These are phyloP conservation scores for Nepenthes gracilis DNA, from an alignment of 148 eudicot genomes.

Conservation along the genomic window DNA sequence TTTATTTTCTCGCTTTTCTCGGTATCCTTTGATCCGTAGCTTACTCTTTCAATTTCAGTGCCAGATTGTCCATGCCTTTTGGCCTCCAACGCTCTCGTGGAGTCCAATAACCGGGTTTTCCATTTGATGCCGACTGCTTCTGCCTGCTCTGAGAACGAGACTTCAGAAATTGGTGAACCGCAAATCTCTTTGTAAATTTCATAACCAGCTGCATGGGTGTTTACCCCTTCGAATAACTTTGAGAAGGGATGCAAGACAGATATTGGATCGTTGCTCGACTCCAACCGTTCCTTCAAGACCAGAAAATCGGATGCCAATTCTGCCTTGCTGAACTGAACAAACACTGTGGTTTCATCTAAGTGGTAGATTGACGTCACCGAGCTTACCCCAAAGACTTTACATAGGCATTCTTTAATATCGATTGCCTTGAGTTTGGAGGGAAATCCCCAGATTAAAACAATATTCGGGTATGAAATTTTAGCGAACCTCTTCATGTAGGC, in stretches of 20 bases:
- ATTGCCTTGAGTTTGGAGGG: constrained; percentile 42
- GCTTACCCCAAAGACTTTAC: constrained; percentile 41
- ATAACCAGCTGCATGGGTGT: constrained; percentile 57
- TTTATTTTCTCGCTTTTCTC: not conserved
- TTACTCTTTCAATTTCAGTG: constrained; percentile 2
- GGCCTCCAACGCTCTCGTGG: constrained; percentile 1
- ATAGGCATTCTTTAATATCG: constrained; percentile 39
- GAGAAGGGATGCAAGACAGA: constrained; percentile 66
- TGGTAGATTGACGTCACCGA: constrained; percentile 53
- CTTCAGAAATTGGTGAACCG: constrained; percentile 55
- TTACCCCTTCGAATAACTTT: constrained; percentile 53
- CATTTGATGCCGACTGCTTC: constrained; percentile 40
- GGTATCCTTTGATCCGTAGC: not conserved
- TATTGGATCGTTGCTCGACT: constrained; percentile 42
- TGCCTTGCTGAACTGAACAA: constrained; percentile 60
- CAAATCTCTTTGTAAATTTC: constrained; percentile 72
- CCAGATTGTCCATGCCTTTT: constrained; percentile 3
- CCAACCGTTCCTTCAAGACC: constrained; percentile 45
- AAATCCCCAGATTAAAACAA: constrained; percentile 69
- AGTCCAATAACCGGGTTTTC: constrained; percentile 24
- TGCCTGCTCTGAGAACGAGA: constrained; percentile 60
- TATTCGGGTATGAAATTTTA: constrained; percentile 36
- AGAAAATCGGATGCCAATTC: constrained; percentile 52
- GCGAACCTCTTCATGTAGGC: constrained; percentile 15
- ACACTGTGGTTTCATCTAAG: constrained; percentile 70